phyloP scores from a whole-genome alignment of 768 basidiomycete species.

The Leccinellum rugosiceps region DNA sequence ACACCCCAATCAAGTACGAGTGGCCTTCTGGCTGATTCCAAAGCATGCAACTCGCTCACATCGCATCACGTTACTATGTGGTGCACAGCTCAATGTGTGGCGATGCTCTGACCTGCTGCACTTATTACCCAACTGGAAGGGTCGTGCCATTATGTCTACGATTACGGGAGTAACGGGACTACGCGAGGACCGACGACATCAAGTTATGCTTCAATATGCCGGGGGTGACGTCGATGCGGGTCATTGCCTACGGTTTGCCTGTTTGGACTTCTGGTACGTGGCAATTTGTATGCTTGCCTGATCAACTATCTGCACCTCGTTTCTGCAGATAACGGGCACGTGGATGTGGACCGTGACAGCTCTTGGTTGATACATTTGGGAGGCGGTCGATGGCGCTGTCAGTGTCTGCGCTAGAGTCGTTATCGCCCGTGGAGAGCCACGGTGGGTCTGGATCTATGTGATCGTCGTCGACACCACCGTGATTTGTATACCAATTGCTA shows the following conservation, averaged over 20 bases:
- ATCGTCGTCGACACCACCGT: slow-evolving; percentile 18
- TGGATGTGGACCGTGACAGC: slow-evolving; percentile 13
- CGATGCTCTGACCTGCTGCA: too few relatives aligned
- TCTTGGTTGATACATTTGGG: slow-evolving; percentile 15
- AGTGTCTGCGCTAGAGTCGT: slow-evolving; percentile 37
- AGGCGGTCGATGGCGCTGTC: slow-evolving; percentile 28
- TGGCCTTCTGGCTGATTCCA: too few relatives aligned
- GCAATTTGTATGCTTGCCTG: slow-evolving; percentile 88
- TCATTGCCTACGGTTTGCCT: slow-evolving; percentile 79
- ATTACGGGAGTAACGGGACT: slow-evolving; percentile 91
- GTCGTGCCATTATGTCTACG: slow-evolving; percentile 75
- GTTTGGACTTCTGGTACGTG: slow-evolving; percentile 77
- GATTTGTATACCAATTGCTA: too few relatives aligned
- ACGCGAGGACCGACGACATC: slow-evolving; percentile 76
- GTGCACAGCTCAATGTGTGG: too few relatives aligned
- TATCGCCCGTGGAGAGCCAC: slow-evolving; percentile 37
- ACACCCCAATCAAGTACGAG: too few relatives aligned
- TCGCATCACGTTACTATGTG: too few relatives aligned
- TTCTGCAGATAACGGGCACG: slow-evolving; percentile 19
- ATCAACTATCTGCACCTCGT: too few relatives aligned
- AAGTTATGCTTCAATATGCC: slow-evolving; percentile 62
- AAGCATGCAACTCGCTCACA: too few relatives aligned
- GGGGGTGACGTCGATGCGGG: slow-evolving; percentile 61
- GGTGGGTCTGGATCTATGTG: not conserved
- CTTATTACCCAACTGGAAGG: too few relatives aligned